Percentiles rank a stretch among this genome's conserved stretches.
Conservation (phyloP, 75 land plant genomes). For the Larix kaempferi region DNA sequence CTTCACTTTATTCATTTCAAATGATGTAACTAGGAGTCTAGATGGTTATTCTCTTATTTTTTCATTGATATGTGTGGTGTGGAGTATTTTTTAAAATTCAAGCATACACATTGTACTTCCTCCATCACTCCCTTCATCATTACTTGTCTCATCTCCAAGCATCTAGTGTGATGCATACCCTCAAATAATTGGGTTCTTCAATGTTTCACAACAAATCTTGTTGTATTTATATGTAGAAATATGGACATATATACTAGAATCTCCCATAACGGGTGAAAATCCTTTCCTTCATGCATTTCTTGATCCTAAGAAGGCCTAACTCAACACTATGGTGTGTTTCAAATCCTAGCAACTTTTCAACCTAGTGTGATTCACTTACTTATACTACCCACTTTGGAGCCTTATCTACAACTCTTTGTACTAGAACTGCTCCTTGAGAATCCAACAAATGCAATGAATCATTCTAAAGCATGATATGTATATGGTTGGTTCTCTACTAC, state of each 20-base stretch:
- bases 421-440: slow-evolving; percentile 80
- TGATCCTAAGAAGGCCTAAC: slow-evolving; percentile 76
- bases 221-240: too few species aligned
- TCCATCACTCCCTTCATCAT: too few species aligned
- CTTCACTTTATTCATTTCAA: slow-evolving; percentile 84
- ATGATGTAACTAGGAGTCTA: slow-evolving; percentile 83
- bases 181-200: too few species aligned
- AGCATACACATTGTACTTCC: slow-evolving; percentile 80
- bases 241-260: slow-evolving; percentile 82
- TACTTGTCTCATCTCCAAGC: too few species aligned
- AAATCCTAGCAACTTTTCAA: slow-evolving; percentile 70
- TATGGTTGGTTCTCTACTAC: slow-evolving; percentile 90
- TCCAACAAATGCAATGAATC: slow-evolving; percentile 79
- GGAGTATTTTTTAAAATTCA: slow-evolving; percentile 74
- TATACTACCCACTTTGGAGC: slow-evolving; percentile 84
- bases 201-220: too few species aligned
- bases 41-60: slow-evolving; percentile 65
- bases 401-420: slow-evolving; percentile 65
- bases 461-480: slow-evolving; percentile 83
- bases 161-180: too few species aligned
- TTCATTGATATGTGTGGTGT: slow-evolving; percentile 78
- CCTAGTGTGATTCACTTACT: slow-evolving; percentile 79
- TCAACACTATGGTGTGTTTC: slow-evolving; percentile 95
- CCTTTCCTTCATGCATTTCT: slow-evolving; percentile 82
- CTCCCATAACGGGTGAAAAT: slow-evolving; percentile 69